phyloP scores from a whole-genome alignment of 805 yeast species.

The Scheffersomyces stipitis region DNA sequence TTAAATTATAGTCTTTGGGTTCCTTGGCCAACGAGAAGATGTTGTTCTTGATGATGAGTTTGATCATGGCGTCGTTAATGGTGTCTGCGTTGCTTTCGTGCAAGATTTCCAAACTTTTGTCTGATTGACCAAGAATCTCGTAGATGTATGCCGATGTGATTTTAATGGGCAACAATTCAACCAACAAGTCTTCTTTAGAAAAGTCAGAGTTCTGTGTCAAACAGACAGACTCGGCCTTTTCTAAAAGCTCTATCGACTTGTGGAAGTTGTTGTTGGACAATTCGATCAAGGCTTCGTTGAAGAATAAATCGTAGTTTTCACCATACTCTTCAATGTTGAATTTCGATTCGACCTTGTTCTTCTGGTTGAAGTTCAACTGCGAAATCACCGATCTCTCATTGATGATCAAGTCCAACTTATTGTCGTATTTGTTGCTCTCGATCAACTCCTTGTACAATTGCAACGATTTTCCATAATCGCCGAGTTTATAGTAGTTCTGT shows the following conservation, averaged over 20 bases:
- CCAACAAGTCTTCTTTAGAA: conserved; percentile 45
- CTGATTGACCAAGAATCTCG: conserved; percentile 31
- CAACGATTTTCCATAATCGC: conserved; percentile 43
- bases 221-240: conserved; percentile 47
- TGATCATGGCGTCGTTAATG: conserved; percentile 39
- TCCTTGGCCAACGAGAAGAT: conserved; percentile 26
- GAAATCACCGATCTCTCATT: conserved; percentile 71
- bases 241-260: conserved; percentile 43
- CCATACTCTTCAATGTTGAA: conserved; percentile 5
- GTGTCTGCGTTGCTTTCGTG: conserved; percentile 26
- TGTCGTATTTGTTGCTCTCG: conserved; percentile 39
- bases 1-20: conserved; percentile 17
- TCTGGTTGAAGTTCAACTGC: conserved; percentile 32
- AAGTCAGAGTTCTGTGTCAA: conserved; percentile 35
- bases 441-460: conserved; percentile 45
- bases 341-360: conserved; percentile 3
- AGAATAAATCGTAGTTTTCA: conserved; percentile 54
- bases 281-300: conserved; percentile 57
- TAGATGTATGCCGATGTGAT: conserved; percentile 60
- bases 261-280: conserved; percentile 41
- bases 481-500: conserved; percentile 52
- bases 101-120: conserved; percentile 37
- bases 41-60: conserved; percentile 47
- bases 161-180: conserved; percentile 60
- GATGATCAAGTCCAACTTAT: conserved; percentile 51